phyloP scores from a whole-genome alignment of 768 basidiomycete genomes.

The Tricholoma terreum region DNA sequence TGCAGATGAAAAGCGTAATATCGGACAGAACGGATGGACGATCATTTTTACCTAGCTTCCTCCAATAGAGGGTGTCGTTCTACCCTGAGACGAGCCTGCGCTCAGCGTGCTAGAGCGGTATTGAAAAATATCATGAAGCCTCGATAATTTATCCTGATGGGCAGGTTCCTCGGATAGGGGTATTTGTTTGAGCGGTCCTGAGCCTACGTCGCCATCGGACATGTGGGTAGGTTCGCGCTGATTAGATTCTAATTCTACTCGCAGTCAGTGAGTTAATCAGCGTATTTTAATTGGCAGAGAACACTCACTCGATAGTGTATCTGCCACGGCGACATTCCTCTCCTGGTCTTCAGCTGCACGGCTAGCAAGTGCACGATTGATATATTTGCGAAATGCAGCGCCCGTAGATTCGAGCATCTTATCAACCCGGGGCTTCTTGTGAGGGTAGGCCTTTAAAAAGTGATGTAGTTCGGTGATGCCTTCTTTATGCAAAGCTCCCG shows the following conservation, averaged over 20 bases:
- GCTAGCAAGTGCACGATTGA: constrained; percentile 82
- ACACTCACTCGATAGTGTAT: constrained; percentile 73
- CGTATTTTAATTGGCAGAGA: background rate
- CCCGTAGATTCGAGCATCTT: constrained; percentile 88
- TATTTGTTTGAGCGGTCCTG: constrained; percentile 20
- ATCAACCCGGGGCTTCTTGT: constrained; percentile 78
- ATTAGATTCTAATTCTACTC: constrained; percentile 62
- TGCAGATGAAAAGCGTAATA: constrained; percentile 9
- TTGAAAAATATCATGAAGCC: constrained; percentile 79
- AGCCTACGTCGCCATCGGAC: constrained; percentile 26
- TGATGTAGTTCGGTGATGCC: constrained; percentile 93
- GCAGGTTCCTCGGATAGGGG: constrained; percentile 31
- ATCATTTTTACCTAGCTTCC: constrained; percentile 9
- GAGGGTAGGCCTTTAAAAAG: constrained; percentile 87
- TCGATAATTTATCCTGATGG: constrained; percentile 64
- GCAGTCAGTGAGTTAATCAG: constrained; percentile 8
- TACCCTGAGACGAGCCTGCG: constrained; percentile 41
- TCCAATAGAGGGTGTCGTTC: constrained; percentile 26
- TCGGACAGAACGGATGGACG: background rate
- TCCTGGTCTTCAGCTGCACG: constrained; percentile 87
- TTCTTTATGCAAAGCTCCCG: constrained; percentile 87
- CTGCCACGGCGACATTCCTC: constrained; percentile 75
- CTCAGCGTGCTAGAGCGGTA: constrained; percentile 69
- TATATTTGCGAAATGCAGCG: constrained; percentile 87
- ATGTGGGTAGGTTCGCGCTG: constrained; percentile 31